phyloP scores from a whole-genome alignment of 345 rosid genomes.

The Heritiera littoralis region DNA sequence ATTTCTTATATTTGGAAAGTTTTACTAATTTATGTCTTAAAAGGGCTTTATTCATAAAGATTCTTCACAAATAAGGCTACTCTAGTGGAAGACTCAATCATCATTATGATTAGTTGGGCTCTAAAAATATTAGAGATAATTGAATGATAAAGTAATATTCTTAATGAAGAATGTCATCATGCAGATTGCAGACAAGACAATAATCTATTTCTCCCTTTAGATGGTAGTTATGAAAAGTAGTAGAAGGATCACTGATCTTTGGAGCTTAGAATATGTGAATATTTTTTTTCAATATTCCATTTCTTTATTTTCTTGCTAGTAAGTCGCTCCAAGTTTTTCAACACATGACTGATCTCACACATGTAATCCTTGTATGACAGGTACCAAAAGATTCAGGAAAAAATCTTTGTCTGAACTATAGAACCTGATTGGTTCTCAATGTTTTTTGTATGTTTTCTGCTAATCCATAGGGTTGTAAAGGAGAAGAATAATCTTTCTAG shows the following conservation, averaged over 20 bases:
- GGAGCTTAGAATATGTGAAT: background rate
- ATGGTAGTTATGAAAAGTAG: constrained; percentile 20
- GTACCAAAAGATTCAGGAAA: background rate
- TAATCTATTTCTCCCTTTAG: constrained; percentile 15
- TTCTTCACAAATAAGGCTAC: constrained; percentile 23
- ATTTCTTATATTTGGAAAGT: constrained; percentile 49
- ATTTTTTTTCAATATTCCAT: background rate
- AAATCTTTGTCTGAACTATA: background rate
- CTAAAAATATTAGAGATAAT: constrained; percentile 30
- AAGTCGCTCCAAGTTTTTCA: too few species aligned
- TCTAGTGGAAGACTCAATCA: constrained; percentile 35
- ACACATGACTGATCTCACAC: background rate
- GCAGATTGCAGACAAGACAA: constrained; percentile 24
- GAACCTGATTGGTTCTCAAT: background rate
- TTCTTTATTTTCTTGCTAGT: background rate
- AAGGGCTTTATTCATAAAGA: constrained; percentile 30
- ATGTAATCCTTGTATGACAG: background rate
- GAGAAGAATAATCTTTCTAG: background rate
- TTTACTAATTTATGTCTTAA: constrained; percentile 42
- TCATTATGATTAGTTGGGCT: constrained; percentile 38
- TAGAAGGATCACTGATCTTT: constrained; percentile 3
- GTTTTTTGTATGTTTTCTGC: background rate
- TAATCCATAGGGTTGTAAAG: background rate
- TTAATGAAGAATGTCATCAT: constrained; percentile 21
- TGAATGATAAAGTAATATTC: constrained; percentile 17